Evolutionary conservation across 257 asterid genomes (phyloP).

Genomic region (Ocimum tenuiflorum): DNA sequence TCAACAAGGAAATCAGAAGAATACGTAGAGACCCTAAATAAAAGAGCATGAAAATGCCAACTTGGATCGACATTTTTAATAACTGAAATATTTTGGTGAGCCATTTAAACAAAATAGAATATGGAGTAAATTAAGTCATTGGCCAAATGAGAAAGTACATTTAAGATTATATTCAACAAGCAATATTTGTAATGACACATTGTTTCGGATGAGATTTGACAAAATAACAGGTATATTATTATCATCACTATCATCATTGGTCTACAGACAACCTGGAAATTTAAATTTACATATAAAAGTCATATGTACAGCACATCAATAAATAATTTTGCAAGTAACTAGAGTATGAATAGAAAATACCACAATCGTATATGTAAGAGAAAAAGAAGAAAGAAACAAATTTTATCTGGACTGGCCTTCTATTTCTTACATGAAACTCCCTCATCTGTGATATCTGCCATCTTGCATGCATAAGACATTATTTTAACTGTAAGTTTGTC

Average conservation of each 20-base stretch:
- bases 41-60: neutral
- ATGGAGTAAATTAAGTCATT: conserved; percentile 6
- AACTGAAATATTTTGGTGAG: neutral
- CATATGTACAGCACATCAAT: neutral
- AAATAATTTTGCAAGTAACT: neutral
- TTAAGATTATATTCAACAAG: neutral
- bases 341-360: neutral
- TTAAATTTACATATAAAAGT: neutral
- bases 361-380: conserved; percentile 2
- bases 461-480: conserved; percentile 92
- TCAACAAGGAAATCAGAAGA: neutral
- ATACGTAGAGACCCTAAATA: neutral
- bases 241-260: neutral
- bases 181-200: neutral
- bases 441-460: conserved; percentile 98
- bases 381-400: conserved; percentile 25
- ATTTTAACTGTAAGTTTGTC: conserved; percentile 90
- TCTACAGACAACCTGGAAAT: neutral
- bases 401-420: conserved; percentile 44
- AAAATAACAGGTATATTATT: neutral
- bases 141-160: neutral
- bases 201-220: conserved; percentile 2
- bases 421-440: conserved; percentile 98
- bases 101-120: neutral
- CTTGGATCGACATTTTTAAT: neutral